Conservation (phyloP, 257 asterid genomes). For the Solanum pennellii region DNA sequence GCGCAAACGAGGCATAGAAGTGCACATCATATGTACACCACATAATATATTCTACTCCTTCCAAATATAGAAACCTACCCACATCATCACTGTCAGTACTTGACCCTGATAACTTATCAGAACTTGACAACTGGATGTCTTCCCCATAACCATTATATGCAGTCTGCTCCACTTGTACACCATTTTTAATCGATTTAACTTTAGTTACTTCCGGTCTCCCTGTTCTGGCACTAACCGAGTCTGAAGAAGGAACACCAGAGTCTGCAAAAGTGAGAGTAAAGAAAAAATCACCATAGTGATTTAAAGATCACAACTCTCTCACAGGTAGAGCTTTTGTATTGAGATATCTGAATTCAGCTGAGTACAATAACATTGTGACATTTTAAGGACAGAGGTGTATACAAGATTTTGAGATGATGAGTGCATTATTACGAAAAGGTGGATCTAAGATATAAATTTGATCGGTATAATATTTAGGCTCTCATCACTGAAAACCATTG, state of each 20-base stretch:
- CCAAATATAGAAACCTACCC: conserved; percentile 83
- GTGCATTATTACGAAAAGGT: no score
- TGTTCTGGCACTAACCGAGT: conserved; percentile 9
- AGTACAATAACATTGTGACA: background rate
- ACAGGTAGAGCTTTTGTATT: background rate
- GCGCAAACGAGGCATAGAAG: conserved; percentile 96
- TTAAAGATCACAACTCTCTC: background rate
- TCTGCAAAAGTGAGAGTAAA: conserved; percentile 25
- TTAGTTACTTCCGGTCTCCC: conserved; percentile 15
- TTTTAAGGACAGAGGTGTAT: background rate
- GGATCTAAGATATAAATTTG: no score
- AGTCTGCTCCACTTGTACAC: conserved; percentile 8
- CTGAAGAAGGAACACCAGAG: conserved; percentile 43
- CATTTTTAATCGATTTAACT: conserved; percentile 17
- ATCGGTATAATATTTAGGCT: no score
- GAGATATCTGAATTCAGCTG: background rate
- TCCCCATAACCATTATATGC: conserved; percentile 16
- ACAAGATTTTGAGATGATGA: no score
- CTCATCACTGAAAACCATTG: no score
- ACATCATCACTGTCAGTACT: conserved; percentile 40
- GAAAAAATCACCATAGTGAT: background rate
- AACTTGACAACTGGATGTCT: conserved; percentile 15
- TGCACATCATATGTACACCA: conserved; percentile 99
- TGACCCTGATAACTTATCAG: conserved; percentile 20
- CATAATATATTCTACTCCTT: conserved; percentile 96